A percentile compares a stretch with the other conserved stretches of the same genome.
Evolutionary conservation across 192 early-diverging fungal species (phyloP).

Genomic region (Backusella tuberculispora): DNA sequence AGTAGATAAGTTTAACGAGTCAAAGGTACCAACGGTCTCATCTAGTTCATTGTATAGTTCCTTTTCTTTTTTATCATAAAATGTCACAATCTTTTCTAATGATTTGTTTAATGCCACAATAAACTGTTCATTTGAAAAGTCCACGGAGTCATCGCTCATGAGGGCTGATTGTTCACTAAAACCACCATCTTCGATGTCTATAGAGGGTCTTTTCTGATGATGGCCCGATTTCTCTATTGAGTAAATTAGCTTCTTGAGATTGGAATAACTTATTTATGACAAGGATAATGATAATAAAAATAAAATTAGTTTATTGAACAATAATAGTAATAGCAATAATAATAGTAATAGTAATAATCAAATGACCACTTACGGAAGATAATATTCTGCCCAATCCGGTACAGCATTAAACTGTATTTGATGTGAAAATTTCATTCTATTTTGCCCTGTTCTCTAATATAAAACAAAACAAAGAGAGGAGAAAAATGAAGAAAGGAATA

Average conservation of each 20-base stretch:
- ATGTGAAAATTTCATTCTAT: conserved; percentile 83
- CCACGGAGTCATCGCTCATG: conserved; percentile 32
- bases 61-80: conserved; percentile 83
- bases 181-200: conserved; percentile 39
- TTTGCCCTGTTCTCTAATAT: not conserved
- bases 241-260: conserved; percentile 81
- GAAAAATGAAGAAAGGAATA: conserved; percentile 2
- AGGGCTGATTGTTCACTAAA: conserved; percentile 41
- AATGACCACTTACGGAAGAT: conserved; percentile 51
- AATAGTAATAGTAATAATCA: not conserved
- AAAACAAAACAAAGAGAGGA: not conserved
- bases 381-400: conserved; percentile 71
- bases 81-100: conserved; percentile 78
- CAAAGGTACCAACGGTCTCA: conserved; percentile 6
- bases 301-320: not conserved
- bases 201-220: not conserved
- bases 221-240: conserved; percentile 64
- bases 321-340: too few species aligned
- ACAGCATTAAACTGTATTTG: conserved; percentile 82
- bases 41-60: conserved; percentile 75
- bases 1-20: not conserved
- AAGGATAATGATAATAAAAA: not conserved
- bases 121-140: conserved; percentile 58
- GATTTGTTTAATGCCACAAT: conserved; percentile 80
- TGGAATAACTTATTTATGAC: conserved; percentile 56